phyloP scores from a whole-genome alignment of 352 stramenopile species.

The Pythium folliculosum region DNA sequence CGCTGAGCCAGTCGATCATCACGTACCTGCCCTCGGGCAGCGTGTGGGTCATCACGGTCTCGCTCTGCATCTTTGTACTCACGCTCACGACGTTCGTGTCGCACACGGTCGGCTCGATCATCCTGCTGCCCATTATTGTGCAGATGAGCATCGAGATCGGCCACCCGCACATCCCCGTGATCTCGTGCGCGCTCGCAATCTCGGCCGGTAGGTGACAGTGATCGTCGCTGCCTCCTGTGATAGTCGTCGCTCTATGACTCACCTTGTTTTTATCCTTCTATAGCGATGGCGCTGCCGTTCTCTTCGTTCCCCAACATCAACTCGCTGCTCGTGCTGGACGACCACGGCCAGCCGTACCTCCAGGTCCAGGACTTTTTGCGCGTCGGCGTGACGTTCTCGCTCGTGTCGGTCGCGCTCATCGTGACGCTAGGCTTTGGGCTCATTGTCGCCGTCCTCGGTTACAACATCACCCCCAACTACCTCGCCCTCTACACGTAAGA shows the following conservation, averaged over 20 bases:
- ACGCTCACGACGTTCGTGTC: constrained; percentile 93
- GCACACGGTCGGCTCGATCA: constrained; percentile 92
- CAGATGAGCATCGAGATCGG: constrained; percentile 87
- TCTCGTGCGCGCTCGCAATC: constrained; percentile 83
- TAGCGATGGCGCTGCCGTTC: constrained; percentile 90
- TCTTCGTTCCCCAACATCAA: constrained; percentile 94
- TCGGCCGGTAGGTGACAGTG: constrained; percentile 66
- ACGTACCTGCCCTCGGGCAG: constrained; percentile 75
- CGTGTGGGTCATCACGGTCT: constrained; percentile 85
- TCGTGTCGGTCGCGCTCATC: constrained; percentile 84
- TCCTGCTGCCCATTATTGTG: constrained; percentile 92
- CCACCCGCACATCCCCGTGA: constrained; percentile 84
- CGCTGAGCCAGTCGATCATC: constrained; percentile 82
- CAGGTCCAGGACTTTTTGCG: constrained; percentile 87
- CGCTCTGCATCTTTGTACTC: constrained; percentile 85
- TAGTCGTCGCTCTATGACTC: not conserved
- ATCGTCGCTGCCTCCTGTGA: not conserved
- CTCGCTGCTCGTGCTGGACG: constrained; percentile 88
- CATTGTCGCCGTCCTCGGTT: constrained; percentile 81
- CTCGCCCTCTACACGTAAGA: constrained; percentile 21
- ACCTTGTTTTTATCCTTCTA: constrained; percentile 1
- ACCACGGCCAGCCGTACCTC: constrained; percentile 87
- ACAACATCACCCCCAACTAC: constrained; percentile 61
- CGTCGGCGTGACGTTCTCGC: constrained; percentile 84
- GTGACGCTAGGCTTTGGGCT: constrained; percentile 85